phyloP scores from a whole-genome alignment of 129 eudicot species.

The Silybum marianum region DNA sequence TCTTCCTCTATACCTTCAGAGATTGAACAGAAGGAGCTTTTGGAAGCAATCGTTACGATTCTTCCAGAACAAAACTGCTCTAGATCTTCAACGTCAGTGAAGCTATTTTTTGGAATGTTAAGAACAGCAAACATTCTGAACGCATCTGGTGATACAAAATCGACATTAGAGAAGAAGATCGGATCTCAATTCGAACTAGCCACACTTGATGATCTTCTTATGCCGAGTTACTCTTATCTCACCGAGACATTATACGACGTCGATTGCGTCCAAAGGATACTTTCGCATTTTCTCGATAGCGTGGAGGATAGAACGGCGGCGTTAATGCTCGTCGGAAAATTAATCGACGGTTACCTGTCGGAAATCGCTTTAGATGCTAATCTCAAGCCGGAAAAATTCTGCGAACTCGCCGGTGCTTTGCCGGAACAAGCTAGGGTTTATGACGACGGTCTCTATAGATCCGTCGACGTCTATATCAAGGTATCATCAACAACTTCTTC shows the following conservation, averaged over 20 bases:
- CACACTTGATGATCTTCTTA: conserved; percentile 75
- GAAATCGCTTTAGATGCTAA: conserved; percentile 91
- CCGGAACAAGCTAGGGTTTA: conserved; percentile 78
- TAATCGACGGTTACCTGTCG: conserved; percentile 87
- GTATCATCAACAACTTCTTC: conserved; percentile 31
- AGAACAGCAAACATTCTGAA: conserved; percentile 37
- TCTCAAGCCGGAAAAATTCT: conserved; percentile 73
- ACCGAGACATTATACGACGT: conserved; percentile 87
- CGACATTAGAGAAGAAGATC: conserved; percentile 74
- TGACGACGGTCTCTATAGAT: conserved; percentile 92
- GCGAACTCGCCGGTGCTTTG: conserved; percentile 57
- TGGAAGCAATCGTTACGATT: conserved; percentile 58
- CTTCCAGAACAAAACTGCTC: conserved; percentile 56
- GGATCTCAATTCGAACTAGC: conserved; percentile 86
- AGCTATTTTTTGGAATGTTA: conserved; percentile 41
- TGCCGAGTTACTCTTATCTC: conserved; percentile 93
- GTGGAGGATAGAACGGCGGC: conserved; percentile 44
- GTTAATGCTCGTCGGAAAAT: conserved; percentile 78
- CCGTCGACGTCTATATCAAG: conserved; percentile 92
- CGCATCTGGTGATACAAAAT: conserved; percentile 45
- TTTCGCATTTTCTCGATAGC: conserved; percentile 52
- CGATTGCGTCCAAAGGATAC: conserved; percentile 80
- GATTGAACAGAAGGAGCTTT: conserved; percentile 70
- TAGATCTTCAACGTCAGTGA: conserved; percentile 44
- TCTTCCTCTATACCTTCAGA: conserved; percentile 51